A percentile compares a stretch with the other conserved stretches of the same genome.
phyloP scores from a whole-genome alignment of 1,139 yeast genomes.

The Saccharomycopsis hybrid region DNA sequence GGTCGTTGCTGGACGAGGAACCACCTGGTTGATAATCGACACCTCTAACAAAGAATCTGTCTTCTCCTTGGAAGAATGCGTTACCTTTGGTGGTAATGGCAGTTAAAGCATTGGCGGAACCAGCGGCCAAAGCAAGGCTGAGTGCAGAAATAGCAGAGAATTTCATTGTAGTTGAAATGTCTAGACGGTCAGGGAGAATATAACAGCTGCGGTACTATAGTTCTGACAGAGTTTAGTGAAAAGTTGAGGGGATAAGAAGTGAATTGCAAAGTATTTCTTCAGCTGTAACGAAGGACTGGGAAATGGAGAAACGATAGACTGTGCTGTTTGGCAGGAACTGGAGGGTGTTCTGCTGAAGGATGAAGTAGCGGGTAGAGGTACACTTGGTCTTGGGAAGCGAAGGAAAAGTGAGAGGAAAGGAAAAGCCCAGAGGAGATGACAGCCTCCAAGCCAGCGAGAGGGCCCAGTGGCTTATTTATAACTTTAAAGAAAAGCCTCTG shows the following conservation, averaged over 20 bases:
- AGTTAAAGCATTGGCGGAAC: constrained; percentile 14
- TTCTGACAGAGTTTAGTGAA: no score
- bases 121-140: constrained; percentile 1
- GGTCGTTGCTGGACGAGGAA: constrained; percentile 40
- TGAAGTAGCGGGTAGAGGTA: no score
- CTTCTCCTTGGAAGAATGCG: constrained; percentile 22
- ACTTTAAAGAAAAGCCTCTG: neutral
- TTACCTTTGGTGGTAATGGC: constrained; percentile 22
- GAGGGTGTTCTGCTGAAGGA: no score
- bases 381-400: no score
- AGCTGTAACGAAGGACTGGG: no score
- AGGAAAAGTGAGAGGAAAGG: neutral
- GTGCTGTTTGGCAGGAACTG: no score
- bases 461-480: neutral
- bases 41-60: constrained; percentile 54
- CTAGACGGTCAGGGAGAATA: no score
- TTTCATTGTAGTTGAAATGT: neutral
- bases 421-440: neutral
- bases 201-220: no score
- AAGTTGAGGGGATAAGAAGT: no score
- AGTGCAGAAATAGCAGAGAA: constrained; percentile 1
- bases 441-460: neutral
- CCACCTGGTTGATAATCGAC: constrained; percentile 84
- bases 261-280: no score
- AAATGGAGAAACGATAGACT: no score